Evolutionary conservation across 108 stramenopile genomes (phyloP).

Genomic region (Craspedostauros australis): DNA sequence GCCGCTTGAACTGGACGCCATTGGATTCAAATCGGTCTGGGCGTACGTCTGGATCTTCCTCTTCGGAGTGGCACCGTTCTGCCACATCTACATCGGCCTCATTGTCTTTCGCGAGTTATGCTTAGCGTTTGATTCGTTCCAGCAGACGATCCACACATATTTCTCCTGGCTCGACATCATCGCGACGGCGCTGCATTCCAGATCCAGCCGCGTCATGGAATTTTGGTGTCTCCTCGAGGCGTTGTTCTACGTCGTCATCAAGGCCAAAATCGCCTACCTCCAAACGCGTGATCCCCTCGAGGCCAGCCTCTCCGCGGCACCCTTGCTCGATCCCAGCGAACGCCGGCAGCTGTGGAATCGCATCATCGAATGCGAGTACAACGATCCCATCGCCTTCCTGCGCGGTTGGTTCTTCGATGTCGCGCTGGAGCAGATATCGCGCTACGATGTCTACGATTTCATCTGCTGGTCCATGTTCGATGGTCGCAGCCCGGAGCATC

Average conservation of each 20-base stretch:
- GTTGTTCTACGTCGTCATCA: constrained; percentile 61
- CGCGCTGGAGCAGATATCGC: constrained; percentile 59
- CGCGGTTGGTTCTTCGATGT: constrained; percentile 84
- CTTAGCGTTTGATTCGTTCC: constrained; percentile 38
- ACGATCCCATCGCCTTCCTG: constrained; percentile 46
- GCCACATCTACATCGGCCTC: constrained; percentile 65
- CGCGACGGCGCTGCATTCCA: constrained; percentile 37
- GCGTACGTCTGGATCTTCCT: constrained; percentile 56
- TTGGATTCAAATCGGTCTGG: constrained; percentile 52
- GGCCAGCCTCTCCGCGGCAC: constrained; percentile 60
- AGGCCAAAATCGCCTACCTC: constrained; percentile 55
- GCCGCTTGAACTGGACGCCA: constrained; percentile 45
- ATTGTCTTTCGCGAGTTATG: constrained; percentile 69
- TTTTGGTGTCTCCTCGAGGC: constrained; percentile 78
- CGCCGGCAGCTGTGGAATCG: constrained; percentile 58
- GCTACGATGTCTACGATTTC: constrained; percentile 80
- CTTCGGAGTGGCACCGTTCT: constrained; percentile 56
- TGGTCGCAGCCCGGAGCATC: constrained; percentile 83
- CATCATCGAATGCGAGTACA: constrained; percentile 53
- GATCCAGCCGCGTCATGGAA: constrained; percentile 52
- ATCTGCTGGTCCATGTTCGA: constrained; percentile 81
- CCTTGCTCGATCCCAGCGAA: constrained; percentile 60
- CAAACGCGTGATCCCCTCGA: constrained; percentile 72
- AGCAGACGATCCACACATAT: constrained; percentile 46
- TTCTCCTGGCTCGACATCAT: constrained; percentile 45